Conservation (phyloP, 208 protist genomes). For the Leishmania lainsoni region DNA sequence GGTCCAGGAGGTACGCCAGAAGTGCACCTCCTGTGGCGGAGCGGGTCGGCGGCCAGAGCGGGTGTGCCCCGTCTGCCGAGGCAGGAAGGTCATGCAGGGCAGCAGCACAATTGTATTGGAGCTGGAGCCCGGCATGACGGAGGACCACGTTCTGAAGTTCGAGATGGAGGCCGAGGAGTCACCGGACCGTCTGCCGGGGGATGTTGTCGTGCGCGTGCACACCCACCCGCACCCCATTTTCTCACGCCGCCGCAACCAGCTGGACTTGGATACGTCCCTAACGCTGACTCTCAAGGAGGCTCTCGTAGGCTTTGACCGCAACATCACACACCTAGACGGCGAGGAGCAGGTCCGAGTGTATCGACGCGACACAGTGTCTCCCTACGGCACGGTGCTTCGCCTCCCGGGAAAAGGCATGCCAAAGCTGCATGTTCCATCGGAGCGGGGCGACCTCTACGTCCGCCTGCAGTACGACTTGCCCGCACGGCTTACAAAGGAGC, state of each 20-base stretch:
- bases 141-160: constrained; percentile 70
- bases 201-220: constrained; percentile 66
- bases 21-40: constrained; percentile 87
- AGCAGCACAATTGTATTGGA: constrained; percentile 55
- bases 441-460: constrained; percentile 92
- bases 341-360: constrained; percentile 48
- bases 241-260: constrained; percentile 56
- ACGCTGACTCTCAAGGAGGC: constrained; percentile 86
- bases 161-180: constrained; percentile 89
- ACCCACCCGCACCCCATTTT: constrained; percentile 77
- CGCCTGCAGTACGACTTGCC: constrained; percentile 82
- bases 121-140: constrained; percentile 71
- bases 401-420: constrained; percentile 93
- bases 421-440: constrained; percentile 74
- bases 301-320: constrained; percentile 87
- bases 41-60: constrained; percentile 76
- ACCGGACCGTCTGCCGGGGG: constrained; percentile 80
- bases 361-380: constrained; percentile 38
- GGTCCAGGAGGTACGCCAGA: constrained; percentile 72
- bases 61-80: constrained; percentile 78
- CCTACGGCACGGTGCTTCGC: constrained; percentile 68
- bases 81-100: constrained; percentile 61
- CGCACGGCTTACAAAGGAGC: constrained; percentile 46
- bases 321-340: constrained; percentile 88
- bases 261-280: constrained; percentile 86